Evolutionary conservation across 768 basidiomycete species (phyloP), one percentile per base, ranked within the genome.

Genomic region (Saitozyma podzolica): DNA sequence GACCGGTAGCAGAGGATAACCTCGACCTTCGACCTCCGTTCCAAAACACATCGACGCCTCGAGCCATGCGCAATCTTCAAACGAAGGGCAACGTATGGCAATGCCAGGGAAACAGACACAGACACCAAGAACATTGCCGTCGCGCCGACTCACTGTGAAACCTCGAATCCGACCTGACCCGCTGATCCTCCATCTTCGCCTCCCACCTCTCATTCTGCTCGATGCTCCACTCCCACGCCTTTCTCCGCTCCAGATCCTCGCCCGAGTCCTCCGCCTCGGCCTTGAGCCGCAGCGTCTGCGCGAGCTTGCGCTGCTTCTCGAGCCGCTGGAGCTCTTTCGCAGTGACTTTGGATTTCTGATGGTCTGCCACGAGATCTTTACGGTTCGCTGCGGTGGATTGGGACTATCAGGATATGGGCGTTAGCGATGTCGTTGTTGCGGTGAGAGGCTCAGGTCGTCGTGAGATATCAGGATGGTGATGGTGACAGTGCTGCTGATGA

Each of bases 151-250:
- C 61, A 93, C 95, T 91, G 76, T 95, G 89, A 76, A 96, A 98
- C 57, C 54, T 47, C 19, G 58, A 62, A 66, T 92, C 84, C 66
- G 85, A 86, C 80, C 93, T 97, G 72, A 88, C 82, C 29, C 87
- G 88, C 68, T 85, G 78, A 78, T 93, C 92, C 83, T 89, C 73
- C 64, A 77, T 66, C 67, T 79, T 79, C 42, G 62, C 90, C 82
- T 96, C 93, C 96, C 96, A 99, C 60, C 87, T 84, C 64, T 98
- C 92, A 74, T 93, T 95, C 80, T 97, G 92, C 81, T 97, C 92
- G 61, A 96, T 87, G 37, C 90, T 90, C 83, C 90, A 93, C 70
- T 92, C 90, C 92, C 92, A 97, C 73, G 92, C 92, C 84, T 91
- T 92, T 75, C 86, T 85, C 64, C 93, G 82, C 77, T 95, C 91